These are phyloP conservation scores for Zoysia matrella DNA, from an alignment of 202 grass and related monocot species.

Conservation along the genomic window DNA sequence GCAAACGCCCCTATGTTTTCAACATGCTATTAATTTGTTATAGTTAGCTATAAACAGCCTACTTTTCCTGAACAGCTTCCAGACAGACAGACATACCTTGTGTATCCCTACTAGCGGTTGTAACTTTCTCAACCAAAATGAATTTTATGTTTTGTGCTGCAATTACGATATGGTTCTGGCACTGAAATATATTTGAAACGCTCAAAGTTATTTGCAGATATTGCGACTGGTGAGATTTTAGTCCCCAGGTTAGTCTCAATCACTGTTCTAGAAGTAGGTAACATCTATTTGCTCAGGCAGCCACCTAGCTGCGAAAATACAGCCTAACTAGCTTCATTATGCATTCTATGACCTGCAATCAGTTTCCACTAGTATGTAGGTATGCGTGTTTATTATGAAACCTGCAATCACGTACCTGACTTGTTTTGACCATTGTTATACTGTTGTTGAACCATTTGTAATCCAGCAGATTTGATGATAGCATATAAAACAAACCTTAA, in stretches of 20 bases:
- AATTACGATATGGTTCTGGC: not conserved
- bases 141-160: slow-evolving; percentile 1
- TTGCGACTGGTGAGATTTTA: not conserved
- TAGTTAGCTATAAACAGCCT: slow-evolving; percentile 8
- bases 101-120: not conserved
- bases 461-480: not conserved
- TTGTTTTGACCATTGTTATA: not conserved
- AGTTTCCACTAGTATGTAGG: not conserved
- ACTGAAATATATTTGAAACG: slow-evolving; percentile 17
- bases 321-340: not conserved
- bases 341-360: not conserved
- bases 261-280: not conserved
- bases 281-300: not conserved
- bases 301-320: not conserved
- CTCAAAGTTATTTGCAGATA: not conserved
- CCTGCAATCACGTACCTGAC: not conserved
- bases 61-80: not conserved
- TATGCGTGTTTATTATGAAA: not conserved
- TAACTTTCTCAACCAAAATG: slow-evolving; percentile 15
- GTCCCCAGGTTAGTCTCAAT: not conserved
- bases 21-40: slow-evolving; percentile 10
- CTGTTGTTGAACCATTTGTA: not conserved
- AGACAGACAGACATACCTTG: not conserved
- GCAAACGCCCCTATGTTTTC: slow-evolving; percentile 16
- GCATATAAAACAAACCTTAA: not conserved